These are phyloP conservation scores for Trichocomaceae sp. DNA, from an alignment of 2,329 filamentous ascomycete genomes.

Conservation along the genomic window DNA sequence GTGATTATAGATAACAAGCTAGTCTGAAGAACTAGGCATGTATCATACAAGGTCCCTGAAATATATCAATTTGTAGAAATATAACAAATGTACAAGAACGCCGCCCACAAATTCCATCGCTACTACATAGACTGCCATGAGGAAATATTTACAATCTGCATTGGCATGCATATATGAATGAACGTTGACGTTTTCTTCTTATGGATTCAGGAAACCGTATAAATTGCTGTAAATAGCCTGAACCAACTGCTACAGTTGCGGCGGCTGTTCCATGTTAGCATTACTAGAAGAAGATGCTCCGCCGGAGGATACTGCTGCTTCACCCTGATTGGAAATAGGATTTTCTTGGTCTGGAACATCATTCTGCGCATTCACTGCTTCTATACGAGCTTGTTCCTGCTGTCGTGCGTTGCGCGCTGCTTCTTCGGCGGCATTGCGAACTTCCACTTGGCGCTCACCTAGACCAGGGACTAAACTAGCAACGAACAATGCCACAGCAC, in stretches of 20 bases:
- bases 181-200: too few species aligned
- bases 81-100: neutral
- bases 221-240: too few species aligned
- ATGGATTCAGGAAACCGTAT: too few species aligned
- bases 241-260: neutral
- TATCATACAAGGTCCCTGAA: neutral
- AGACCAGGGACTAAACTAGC: conserved; percentile 57
- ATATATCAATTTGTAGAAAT: neutral
- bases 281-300: neutral
- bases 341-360: conserved; percentile 5
- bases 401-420: conserved; percentile 25
- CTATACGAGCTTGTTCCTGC: conserved; percentile 21
- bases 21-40: neutral
- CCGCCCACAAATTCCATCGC: neutral
- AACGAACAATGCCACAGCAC: conserved; percentile 55
- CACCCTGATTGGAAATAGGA: conserved; percentile 4
- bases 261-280: neutral
- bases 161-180: neutral
- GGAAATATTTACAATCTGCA: neutral
- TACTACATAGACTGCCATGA: neutral
- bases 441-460: conserved; percentile 54
- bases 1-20: neutral
- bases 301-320: conserved; percentile 9
- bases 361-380: conserved; percentile 20
- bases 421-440: conserved; percentile 47